Evolutionary conservation across 495 filamentous ascomycete species (phyloP), one percentile per base, ranked within the genome.

Genomic region (Penicillium antarcticum): DNA sequence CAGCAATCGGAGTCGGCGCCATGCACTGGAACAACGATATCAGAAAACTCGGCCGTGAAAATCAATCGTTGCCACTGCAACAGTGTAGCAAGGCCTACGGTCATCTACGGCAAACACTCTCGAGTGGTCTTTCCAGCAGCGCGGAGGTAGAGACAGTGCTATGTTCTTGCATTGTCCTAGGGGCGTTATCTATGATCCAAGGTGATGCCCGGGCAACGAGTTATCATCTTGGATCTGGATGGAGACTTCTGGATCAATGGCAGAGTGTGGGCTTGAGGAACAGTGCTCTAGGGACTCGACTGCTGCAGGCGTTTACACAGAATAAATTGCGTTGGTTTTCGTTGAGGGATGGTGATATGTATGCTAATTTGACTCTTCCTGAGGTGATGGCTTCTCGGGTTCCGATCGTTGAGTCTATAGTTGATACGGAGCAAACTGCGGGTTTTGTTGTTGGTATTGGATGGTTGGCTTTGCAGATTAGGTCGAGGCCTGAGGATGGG

Each of bases 31-130:
- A 24, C 21, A 40, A 42, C 4, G 23, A 44, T 17, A 12, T n/a
- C 12, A 7, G 5, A 2, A 4, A 5, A 4, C 23, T 12, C n/a
- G 13, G 8, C 32, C 10, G 13, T 11, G 9, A 26, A 2, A 19
- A 16, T 14, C 13, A 1, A 3, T 42, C 47, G 7, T 70, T 78
- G 9, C 67, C 73, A 24, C 67, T 78, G 4, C 63, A 51, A 21
- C 73, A 76, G 52, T 78, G 77, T 49, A 75, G 73, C 56, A 67
- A 70, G 24, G 71, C 76, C 5, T 74, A 77, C 42, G 61, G 11
- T 21, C 39, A 36, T 55, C 39, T 58, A 11, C 52, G 34, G n/a
- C 33, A 43, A 10, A 48, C 39, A 4, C 34, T 58, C 1, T 13
- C 12, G 11, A 35, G 45, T 42, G 70, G 26, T 66, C 1, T 43